Base-by-base conservation (phyloP, 2,329 filamentous ascomycete genomes). In the Botrytis porri region DNA sequence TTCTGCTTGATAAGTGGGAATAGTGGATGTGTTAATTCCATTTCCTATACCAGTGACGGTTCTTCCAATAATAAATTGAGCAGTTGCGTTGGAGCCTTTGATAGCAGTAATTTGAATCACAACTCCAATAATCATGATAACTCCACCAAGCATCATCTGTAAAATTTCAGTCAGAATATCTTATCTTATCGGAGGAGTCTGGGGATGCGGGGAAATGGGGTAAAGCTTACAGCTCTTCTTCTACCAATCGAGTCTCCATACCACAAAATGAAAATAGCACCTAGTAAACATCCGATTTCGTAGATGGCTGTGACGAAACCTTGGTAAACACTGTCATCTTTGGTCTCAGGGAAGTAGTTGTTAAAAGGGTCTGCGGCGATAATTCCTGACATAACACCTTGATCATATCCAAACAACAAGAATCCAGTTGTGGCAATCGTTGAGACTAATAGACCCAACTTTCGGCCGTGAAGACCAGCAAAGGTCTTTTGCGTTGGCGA, bases 391-490 rank as follows among this genome's bases (percentile, higher is more conserved):
- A 95, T 95, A 76, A 96, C 93, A 79, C 93, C 93, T 82, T 96
- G 93, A 82, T 96, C 93, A 85, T 95, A 96, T 77, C 93, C 93
- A 79, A 97, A 97, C 29, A 97, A 85, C 79, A 97, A 94, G 61
- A 97, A 94, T 71, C 93, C 93, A 69, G 89, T 89, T 77, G 91
- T 92, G 70, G 92, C 92, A 79, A 93, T 88, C 22, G 89, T 84
- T 73, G 90, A 89, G 77, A 94, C 89, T 74, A 91, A 89, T 81
- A 89, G 86, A 83, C 91, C 92, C 75, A 94, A 88, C 81, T 83
- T 82, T 35, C 86, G 84, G 83, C 92, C 92, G 71, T 86, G 86
- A 74, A 93, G 86, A 81, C 92, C 92, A 76, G 92, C 88, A 80
- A 71, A 77, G 54, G 73, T 75, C 74, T 74, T 73, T 35, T 73